Evolutionary conservation across 2,329 filamentous ascomycete species (phyloP).

Genomic region (Colletotrichum phormii): DNA sequence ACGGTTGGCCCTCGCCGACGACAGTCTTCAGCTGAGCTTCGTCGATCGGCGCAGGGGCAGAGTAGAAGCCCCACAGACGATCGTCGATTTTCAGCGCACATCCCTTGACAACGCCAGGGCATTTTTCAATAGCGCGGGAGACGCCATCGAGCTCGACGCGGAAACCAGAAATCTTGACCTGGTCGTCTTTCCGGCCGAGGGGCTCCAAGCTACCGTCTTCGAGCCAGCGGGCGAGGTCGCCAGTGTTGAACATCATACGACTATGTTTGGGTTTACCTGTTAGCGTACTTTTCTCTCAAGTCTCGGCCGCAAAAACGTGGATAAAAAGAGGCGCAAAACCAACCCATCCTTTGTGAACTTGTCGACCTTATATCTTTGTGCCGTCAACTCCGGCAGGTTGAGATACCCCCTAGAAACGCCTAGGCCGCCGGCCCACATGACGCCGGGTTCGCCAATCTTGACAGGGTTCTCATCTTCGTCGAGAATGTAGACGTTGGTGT

Average conservation of each 20-base stretch:
- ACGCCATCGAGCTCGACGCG: conserved; percentile 71
- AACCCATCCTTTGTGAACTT: conserved; percentile 64
- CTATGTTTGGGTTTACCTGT: conserved; percentile 40
- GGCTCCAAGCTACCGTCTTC: conserved; percentile 65
- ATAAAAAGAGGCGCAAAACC: conserved; percentile 32
- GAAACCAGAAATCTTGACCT: conserved; percentile 69
- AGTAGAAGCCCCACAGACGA: conserved; percentile 63
- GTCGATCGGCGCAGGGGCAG: conserved; percentile 47
- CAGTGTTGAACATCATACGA: conserved; percentile 69
- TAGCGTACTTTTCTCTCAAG: not conserved
- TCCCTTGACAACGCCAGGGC: conserved; percentile 58
- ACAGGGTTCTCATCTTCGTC: conserved; percentile 57
- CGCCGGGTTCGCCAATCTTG: conserved; percentile 58
- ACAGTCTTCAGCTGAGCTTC: conserved; percentile 52
- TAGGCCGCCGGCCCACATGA: conserved; percentile 68
- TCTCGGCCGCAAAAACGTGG: not conserved
- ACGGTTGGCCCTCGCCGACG: conserved; percentile 59
- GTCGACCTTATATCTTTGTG: conserved; percentile 61
- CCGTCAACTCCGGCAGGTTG: conserved; percentile 62
- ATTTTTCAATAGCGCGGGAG: conserved; percentile 59
- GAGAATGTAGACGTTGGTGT: conserved; percentile 67
- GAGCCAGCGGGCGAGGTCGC: conserved; percentile 67
- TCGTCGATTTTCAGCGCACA: conserved; percentile 60
- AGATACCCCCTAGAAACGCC: conserved; percentile 69
- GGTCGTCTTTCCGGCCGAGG: conserved; percentile 69